A percentile compares a stretch with the other conserved stretches of the same genome.
phyloP scores from a whole-genome alignment of 2,329 filamentous ascomycete genomes.

The Camillea tinctor region DNA sequence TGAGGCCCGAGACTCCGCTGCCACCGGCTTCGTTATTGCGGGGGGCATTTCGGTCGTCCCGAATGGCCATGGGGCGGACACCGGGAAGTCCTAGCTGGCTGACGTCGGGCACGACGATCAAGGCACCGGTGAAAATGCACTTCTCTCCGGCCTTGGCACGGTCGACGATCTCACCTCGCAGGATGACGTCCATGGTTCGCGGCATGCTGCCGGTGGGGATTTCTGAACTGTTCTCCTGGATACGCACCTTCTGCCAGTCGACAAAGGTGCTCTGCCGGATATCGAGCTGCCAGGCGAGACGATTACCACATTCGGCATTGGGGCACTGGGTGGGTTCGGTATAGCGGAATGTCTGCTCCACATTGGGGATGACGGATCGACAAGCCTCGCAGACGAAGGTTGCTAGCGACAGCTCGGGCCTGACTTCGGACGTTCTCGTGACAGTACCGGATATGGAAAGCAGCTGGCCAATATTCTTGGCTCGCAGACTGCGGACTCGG shows the following conservation, averaged over 20 bases:
- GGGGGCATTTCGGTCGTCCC: conserved; percentile 73
- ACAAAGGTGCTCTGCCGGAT: conserved; percentile 97
- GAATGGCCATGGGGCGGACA: conserved; percentile 74
- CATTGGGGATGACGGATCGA: conserved; percentile 78
- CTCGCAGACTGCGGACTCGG: conserved; percentile 80
- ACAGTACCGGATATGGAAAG: conserved; percentile 96
- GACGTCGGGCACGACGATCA: conserved; percentile 96
- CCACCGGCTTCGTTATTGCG: conserved; percentile 80
- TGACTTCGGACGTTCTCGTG: conserved; percentile 93
- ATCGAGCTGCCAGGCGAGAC: conserved; percentile 92
- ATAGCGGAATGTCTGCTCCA: conserved; percentile 97
- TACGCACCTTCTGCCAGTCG: conserved; percentile 98
- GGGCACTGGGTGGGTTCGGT: conserved; percentile 96
- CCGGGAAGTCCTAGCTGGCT: conserved; percentile 92
- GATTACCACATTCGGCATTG: conserved; percentile 82
- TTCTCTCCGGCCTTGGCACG: conserved; percentile 96
- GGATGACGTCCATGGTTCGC: conserved; percentile 92
- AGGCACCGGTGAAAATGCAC: conserved; percentile 93
- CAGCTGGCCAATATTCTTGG: conserved; percentile 86
- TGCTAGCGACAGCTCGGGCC: conserved; percentile 86
- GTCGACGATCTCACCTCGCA: conserved; percentile 96
- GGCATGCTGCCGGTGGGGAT: conserved; percentile 99
- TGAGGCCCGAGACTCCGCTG: conserved; percentile 81
- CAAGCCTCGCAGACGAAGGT: conserved; percentile 92
- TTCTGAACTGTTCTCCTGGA: conserved; percentile 97